Conservation (phyloP, 1,284 basidiomycete genomes). For the Hemileia vastatrix region DNA sequence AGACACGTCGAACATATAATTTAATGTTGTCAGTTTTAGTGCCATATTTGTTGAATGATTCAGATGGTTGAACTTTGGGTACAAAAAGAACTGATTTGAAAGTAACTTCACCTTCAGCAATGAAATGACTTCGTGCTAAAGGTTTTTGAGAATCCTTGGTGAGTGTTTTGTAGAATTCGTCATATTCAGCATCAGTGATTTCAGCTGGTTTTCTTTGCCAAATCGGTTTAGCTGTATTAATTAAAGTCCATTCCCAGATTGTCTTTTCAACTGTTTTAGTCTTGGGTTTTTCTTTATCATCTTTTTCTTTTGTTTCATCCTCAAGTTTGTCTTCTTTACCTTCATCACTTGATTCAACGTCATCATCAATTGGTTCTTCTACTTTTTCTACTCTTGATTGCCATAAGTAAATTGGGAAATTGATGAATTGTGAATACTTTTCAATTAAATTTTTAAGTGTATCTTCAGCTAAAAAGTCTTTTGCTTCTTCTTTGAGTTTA, state of each 20-base stretch:
- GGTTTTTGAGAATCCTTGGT: no score
- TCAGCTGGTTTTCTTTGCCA: no score
- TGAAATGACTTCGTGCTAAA: no score
- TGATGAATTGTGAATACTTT: slow-evolving; percentile 80
- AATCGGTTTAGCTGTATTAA: slow-evolving; percentile 76
- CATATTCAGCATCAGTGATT: no score
- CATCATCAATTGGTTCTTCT: slow-evolving; percentile 32
- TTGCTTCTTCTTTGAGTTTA: slow-evolving; percentile 62
- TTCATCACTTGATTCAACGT: slow-evolving; percentile 49
- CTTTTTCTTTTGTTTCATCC: slow-evolving; percentile 47
- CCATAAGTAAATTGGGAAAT: slow-evolving; percentile 80
- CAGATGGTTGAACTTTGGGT: no score
- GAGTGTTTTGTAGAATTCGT: no score
- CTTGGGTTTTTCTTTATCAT: no score
- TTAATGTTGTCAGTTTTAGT: no score
- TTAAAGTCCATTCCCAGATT: not conserved
- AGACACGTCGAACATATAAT: slow-evolving; percentile 54
- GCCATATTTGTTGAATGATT: no score
- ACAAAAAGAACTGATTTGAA: no score
- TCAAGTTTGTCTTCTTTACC: slow-evolving; percentile 51
- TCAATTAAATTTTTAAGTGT: slow-evolving; percentile 63
- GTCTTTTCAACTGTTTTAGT: slow-evolving; percentile 1
- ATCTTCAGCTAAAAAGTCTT: slow-evolving; percentile 61
- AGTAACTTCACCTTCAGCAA: no score
- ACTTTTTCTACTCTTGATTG: no score